phyloP scores from a whole-genome alignment of 2,329 filamentous ascomycete genomes.

The Cadophora luteo-olivacea region DNA sequence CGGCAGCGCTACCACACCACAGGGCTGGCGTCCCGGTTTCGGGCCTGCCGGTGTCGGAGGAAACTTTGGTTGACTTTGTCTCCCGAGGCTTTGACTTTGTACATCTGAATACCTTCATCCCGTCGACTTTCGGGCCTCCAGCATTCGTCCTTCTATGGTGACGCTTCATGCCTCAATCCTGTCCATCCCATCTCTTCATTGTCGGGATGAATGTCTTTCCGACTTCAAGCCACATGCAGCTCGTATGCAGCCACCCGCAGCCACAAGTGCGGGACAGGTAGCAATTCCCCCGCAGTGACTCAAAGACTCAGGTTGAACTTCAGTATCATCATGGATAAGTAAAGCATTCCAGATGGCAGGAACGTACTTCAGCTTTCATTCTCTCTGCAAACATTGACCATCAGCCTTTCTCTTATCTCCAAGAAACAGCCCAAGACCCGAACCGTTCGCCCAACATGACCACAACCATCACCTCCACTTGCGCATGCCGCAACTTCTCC shows the following conservation, averaged over 20 bases:
- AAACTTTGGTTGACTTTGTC: not conserved
- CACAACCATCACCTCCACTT: slow-evolving; percentile 40
- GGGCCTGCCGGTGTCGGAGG: not conserved
- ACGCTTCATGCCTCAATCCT: not conserved
- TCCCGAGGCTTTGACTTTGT: not conserved
- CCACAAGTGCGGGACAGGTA: not conserved
- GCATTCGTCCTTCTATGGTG: not conserved
- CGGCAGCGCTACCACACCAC: slow-evolving; percentile 3
- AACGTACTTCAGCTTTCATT: not conserved
- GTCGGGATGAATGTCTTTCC: not conserved
- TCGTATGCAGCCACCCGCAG: not conserved
- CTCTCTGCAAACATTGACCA: not conserved
- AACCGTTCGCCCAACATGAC: not conserved
- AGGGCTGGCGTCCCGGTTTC: not conserved
- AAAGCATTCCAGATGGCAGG: not conserved
- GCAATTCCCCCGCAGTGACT: not conserved
- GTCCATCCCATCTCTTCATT: not conserved
- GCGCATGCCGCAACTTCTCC: slow-evolving; percentile 47
- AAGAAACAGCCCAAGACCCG: not conserved
- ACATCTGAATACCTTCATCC: not conserved
- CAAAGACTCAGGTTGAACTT: slow-evolving; percentile 3
- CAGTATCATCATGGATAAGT: not conserved
- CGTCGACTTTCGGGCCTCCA: not conserved
- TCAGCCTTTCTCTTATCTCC: not conserved
- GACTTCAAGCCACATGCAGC: not conserved